Evolutionary conservation across 805 yeast species (phyloP).

Genomic region (Monosporozyma solicola): DNA sequence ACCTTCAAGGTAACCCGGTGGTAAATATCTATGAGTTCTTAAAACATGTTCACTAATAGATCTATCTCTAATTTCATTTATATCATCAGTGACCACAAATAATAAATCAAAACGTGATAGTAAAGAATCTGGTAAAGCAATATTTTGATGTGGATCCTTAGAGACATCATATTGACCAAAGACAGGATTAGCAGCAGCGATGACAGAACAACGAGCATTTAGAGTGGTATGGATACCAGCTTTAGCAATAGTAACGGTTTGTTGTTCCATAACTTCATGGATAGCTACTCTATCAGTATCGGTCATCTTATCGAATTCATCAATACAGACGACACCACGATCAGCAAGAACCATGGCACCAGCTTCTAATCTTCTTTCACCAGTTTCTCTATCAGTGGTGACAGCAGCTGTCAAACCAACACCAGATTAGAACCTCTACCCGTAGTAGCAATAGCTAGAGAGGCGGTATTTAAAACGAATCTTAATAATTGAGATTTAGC

Average conservation of each 20-base stretch:
- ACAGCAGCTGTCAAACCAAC: conserved; percentile 99
- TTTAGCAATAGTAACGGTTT: conserved; percentile 94
- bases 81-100: conserved; percentile 93
- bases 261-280: conserved; percentile 99
- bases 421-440: conserved; percentile 99
- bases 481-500: conserved; percentile 94
- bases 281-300: conserved; percentile 96
- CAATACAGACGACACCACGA: conserved; percentile 94
- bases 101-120: conserved; percentile 93
- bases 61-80: conserved; percentile 75
- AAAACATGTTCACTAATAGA: conserved; percentile 88
- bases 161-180: conserved; percentile 94
- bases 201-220: conserved; percentile 92
- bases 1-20: conserved; percentile 85
- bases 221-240: conserved; percentile 96
- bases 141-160: conserved; percentile 92
- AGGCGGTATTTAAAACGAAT: conserved; percentile 89
- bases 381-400: conserved; percentile 91
- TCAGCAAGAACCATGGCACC: conserved; percentile 99
- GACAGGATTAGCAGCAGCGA: conserved; percentile 97
- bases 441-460: conserved; percentile 93
- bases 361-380: conserved; percentile 92
- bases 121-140: conserved; percentile 92
- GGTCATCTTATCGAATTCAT: conserved; percentile 97
- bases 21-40: conserved; percentile 83